Evolutionary conservation across 1,284 basidiomycete species (phyloP), one percentile per base, ranked within the genome.

Genomic region (Spongispora temasekensis): DNA sequence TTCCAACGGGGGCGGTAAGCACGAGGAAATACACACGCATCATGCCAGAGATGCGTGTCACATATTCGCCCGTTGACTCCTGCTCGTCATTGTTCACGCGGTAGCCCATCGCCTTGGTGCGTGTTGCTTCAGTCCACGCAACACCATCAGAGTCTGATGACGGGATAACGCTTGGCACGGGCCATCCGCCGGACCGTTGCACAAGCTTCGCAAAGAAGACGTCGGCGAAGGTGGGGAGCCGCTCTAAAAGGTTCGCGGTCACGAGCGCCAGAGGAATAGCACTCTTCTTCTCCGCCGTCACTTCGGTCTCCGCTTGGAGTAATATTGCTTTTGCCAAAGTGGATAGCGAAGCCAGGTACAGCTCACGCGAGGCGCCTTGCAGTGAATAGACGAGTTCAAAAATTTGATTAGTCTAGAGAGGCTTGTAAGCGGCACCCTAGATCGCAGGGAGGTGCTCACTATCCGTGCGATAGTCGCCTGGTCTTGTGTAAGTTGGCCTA

Each of bases 281-380:
- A 10, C 90, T 91, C 37, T 88, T 86, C 67, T 92, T 88, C 75
- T 96, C 93, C 3, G 94, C 95, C 2, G 92, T 88, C 7, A 98
- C 94, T 76, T 99, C 97, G 1, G 90, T 91, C 77, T 98, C 95
- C 8, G 96, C 95, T 79, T 98, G 97, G 35, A 92, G 83, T 50
- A 98, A 86, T 60, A 99, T 87, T 37, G 89, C 83, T 72, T 98
- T 99, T 57, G 93, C 81, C 25, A 97, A 83, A 23, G 95, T 92
- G 27, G 93, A 96, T 27, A 97, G 83, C 19, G 91, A 83, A 65
- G 94, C 93, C 53, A 82, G 77, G 75, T 96, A 97, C 13, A 89
- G 78, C 10, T 75, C 71, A 65, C 70, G 75, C 25, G 76, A 78
- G 64, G 77, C 80, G 10, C 61, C 79, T 67, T 61, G 76, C 62